These are phyloP conservation scores for Mercurialis annua DNA, from an alignment of 345 rosid species.

Conservation along the genomic window DNA sequence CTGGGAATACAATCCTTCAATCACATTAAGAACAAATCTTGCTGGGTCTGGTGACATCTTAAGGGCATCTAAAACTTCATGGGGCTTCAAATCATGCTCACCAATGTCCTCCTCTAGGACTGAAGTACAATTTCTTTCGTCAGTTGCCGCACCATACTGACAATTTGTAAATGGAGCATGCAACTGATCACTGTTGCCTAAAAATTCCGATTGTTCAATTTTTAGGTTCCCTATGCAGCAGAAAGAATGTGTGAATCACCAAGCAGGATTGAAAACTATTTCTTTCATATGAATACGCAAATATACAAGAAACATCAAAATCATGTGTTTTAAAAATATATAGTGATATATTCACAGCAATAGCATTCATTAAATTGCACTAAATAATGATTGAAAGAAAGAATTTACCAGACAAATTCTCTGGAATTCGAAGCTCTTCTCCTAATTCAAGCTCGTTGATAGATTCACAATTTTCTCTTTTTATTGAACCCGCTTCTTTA, in stretches of 20 bases:
- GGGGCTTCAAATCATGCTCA: conserved; percentile 6
- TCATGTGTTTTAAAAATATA: neutral
- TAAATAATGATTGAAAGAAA: neutral
- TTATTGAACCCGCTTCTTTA: neutral
- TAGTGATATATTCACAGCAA: no score
- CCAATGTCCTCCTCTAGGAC: conserved; percentile 18
- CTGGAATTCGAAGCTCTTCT: conserved; percentile 32
- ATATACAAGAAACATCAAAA: neutral
- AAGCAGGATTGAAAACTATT: no score
- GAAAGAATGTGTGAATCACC: neutral
- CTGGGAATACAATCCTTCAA: no score
- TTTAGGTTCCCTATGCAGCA: conserved; percentile 1
- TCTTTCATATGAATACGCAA: no score
- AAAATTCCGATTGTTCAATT: conserved; percentile 8
- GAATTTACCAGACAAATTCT: conserved; percentile 32
- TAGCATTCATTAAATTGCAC: no score
- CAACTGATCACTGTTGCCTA: neutral
- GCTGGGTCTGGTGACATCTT: conserved; percentile 33
- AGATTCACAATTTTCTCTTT: neutral
- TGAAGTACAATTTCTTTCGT: conserved; percentile 16
- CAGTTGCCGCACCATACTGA: neutral
- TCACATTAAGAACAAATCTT: conserved; percentile 31
- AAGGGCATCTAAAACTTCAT: conserved; percentile 27
- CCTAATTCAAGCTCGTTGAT: conserved; percentile 17
- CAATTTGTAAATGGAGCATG: neutral